Evolutionary conservation across 169 alveolate genomes (phyloP).

Genomic region (Babesia gibsoni): DNA sequence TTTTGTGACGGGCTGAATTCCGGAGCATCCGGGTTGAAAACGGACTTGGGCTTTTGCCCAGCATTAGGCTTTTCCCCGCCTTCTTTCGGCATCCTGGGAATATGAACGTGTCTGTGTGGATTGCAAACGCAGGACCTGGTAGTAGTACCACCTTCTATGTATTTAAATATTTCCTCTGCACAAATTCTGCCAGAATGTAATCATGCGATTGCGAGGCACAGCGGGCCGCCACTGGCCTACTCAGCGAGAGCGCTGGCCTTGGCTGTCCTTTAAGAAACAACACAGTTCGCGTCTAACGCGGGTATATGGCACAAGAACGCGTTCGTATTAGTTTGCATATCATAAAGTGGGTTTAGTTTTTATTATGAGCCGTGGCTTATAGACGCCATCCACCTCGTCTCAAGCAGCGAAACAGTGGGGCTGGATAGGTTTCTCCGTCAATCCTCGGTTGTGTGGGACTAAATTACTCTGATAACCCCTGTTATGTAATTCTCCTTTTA

Average conservation of each 20-base stretch:
- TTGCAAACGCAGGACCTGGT: too few species aligned
- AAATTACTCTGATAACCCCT: background rate
- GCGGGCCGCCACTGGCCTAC: background rate
- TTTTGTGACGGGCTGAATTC: conserved; percentile 52
- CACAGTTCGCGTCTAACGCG: conserved; percentile 8
- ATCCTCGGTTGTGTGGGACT: too few species aligned
- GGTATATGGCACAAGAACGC: too few species aligned
- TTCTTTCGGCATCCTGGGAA: background rate
- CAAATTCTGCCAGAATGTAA: background rate
- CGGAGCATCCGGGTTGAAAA: conserved; percentile 59
- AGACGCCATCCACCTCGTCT: too few species aligned
- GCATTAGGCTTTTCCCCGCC: background rate
- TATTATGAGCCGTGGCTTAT: too few species aligned
- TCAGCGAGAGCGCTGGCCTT: conserved; percentile 5
- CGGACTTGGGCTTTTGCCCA: background rate
- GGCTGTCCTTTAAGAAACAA: background rate
- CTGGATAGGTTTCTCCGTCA: too few species aligned
- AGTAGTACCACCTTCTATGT: too few species aligned
- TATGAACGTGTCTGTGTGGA: too few species aligned
- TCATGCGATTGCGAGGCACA: background rate
- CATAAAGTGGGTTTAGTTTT: too few species aligned
- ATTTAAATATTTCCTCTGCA: background rate
- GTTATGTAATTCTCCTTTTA: background rate
- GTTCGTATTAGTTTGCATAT: too few species aligned
- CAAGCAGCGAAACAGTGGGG: too few species aligned